These are phyloP conservation scores for Citrullus colocynthis DNA, from an alignment of 306 rosid genomes.

Conservation along the genomic window DNA sequence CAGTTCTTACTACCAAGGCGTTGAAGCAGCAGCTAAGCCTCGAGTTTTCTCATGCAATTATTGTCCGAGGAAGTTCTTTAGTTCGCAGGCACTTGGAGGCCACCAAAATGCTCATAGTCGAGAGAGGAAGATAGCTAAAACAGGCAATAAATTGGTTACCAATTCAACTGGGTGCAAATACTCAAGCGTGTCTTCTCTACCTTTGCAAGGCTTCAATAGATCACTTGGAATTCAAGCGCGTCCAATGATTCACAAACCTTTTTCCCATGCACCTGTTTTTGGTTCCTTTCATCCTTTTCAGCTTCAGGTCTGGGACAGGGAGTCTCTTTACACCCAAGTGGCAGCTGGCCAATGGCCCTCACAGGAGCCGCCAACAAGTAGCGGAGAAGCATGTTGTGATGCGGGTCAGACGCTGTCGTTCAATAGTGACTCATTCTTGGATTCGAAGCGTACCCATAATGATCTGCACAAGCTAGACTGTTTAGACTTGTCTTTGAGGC, in stretches of 20 bases:
- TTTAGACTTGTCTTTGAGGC: conserved; percentile 85
- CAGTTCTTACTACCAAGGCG: not conserved
- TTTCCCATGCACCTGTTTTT: conserved; percentile 16
- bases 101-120: conserved; percentile 92
- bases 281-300: conserved; percentile 24
- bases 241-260: conserved; percentile 59
- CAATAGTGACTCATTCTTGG: conserved; percentile 29
- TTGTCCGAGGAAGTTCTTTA: conserved; percentile 71
- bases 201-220: conserved; percentile 58
- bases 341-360: conserved; percentile 19
- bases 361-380: conserved; percentile 9
- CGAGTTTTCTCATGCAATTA: conserved; percentile 78
- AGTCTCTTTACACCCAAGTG: conserved; percentile 24
- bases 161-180: conserved; percentile 14
- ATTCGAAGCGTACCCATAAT: conserved; percentile 34
- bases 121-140: conserved; percentile 61
- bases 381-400: conserved; percentile 28
- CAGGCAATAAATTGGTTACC: conserved; percentile 21
- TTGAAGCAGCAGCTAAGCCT: conserved; percentile 26
- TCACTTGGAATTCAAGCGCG: conserved; percentile 67
- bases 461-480: conserved; percentile 63
- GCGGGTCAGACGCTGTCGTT: conserved; percentile 17
- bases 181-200: conserved; percentile 65
- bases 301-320: conserved; percentile 27
- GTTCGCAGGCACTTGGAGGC: conserved; percentile 94